A percentile compares a stretch with the other conserved stretches of the same genome.
Evolutionary conservation across 1,284 basidiomycete species (phyloP).

Genomic region (Singerocomus rubriflavus): DNA sequence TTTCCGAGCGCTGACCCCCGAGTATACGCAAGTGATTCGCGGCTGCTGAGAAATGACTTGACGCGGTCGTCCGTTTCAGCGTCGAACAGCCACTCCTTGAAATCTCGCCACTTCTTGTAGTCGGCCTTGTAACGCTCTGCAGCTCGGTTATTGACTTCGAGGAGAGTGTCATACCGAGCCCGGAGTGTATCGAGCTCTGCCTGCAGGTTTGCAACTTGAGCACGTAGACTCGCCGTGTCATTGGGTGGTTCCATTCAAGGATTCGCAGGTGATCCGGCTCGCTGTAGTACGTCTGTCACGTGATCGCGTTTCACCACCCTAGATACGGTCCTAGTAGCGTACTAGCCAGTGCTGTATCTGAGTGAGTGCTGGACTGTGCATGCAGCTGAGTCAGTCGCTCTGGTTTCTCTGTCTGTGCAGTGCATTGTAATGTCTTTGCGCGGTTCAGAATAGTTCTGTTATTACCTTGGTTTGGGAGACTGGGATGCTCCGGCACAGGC

Average conservation of each 20-base stretch:
- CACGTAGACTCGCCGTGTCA: conserved; percentile 7
- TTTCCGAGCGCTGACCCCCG: conserved; percentile 26
- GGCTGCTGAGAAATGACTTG: conserved; percentile 16
- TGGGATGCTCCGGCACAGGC: no score
- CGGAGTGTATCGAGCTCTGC: conserved; percentile 39
- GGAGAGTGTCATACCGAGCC: conserved; percentile 40
- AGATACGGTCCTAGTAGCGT: no score
- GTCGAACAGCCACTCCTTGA: conserved; percentile 45
- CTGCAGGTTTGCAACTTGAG: conserved; percentile 26
- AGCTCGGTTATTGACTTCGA: conserved; percentile 38
- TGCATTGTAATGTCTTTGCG: no score
- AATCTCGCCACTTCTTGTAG: conserved; percentile 47
- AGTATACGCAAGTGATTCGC: conserved; percentile 7
- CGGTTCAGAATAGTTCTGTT: no score
- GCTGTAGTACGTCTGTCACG: conserved; percentile 7
- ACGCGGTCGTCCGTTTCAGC: conserved; percentile 27
- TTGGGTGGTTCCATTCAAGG: conserved; percentile 8
- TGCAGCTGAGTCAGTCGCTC: no score
- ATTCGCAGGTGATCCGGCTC: no score
- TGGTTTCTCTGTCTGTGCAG: no score
- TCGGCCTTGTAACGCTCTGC: conserved; percentile 46
- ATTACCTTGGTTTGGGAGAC: no score
- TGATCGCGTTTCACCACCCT: conserved; percentile 8
- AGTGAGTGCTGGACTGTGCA: no score
- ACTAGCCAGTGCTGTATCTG: no score